Evolutionary conservation across 768 basidiomycete genomes (phyloP), one percentile per base, ranked within the genome.

Genomic region (Tulasnella sp.): DNA sequence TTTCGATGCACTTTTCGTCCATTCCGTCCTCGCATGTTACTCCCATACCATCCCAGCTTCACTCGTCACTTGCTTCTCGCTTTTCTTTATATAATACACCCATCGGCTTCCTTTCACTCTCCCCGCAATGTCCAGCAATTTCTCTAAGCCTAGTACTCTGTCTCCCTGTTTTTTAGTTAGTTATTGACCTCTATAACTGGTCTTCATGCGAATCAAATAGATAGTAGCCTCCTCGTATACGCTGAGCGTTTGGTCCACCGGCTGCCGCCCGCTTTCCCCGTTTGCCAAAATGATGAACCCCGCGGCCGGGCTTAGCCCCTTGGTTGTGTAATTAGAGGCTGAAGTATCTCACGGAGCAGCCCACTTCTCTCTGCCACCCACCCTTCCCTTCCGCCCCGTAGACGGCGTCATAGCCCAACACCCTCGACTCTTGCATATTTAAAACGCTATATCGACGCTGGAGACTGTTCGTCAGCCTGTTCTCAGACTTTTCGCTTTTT

Each of bases 31-130:
- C 73, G 39, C 73, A 74, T 74, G 40, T 42, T 72, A 42, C 46
- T 38, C 40, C n/a, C n/a, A 36, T 74, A n/a, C 73, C 73, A 40
- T 48, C 27, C 73, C 44, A n/a, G n/a, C 38, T 27, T 74, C 73
- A 74, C 16, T 48, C 39, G 39, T 36, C 74, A 56, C 34, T 40
- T 75, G n/a, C 36, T 21, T 39, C 14, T 48, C 38, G 31, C 8
- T 42, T n/a, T 74, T 48, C 39, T 36, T 21, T 81, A 81, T 16
- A 58, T 76, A n/a, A 82, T 68, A n/a, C n/a, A n/a, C n/a, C 62
- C 27, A 68, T 68, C 31, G 31, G 62, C 62, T 52, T 27, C 62
- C 27, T 34, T 62, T 68, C 62, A 68, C 62, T 68, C 62, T 27
- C n/a, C 56, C 44, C 52, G 12, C 52, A 52, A 5, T 52, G 52